A percentile compares a stretch with the other conserved stretches of the same genome.
Evolutionary conservation across 1,139 yeast species (phyloP).

Genomic region (Sugiyamaella grinbergsii): DNA sequence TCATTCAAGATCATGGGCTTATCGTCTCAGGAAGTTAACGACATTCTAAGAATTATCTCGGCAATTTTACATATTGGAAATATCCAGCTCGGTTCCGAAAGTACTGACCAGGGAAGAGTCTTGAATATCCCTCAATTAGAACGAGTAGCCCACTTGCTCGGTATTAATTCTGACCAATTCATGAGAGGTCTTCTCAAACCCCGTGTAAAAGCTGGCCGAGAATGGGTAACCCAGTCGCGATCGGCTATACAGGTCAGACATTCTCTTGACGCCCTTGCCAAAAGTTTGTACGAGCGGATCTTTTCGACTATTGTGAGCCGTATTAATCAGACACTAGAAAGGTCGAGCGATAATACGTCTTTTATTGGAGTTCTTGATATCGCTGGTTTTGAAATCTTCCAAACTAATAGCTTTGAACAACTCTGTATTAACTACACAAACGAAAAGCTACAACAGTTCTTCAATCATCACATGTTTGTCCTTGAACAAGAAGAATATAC

Average conservation of each 20-base stretch:
- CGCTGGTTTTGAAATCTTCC: slow-evolving; percentile 96
- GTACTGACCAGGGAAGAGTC: slow-evolving; percentile 77
- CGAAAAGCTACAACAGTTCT: slow-evolving; percentile 93
- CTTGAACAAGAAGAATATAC: slow-evolving; percentile 95
- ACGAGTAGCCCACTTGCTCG: slow-evolving; percentile 62
- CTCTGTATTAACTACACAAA: slow-evolving; percentile 95
- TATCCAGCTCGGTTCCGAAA: slow-evolving; percentile 66
- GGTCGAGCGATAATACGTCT: slow-evolving; percentile 47
- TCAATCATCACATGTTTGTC: slow-evolving; percentile 97
- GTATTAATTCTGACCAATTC: slow-evolving; percentile 61
- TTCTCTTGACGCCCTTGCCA: slow-evolving; percentile 84
- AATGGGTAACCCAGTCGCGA: slow-evolving; percentile 77
- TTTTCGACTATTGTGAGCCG: slow-evolving; percentile 76
- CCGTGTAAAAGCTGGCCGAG: slow-evolving; percentile 88
- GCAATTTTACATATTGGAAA: slow-evolving; percentile 85
- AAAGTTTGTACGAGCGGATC: slow-evolving; percentile 79
- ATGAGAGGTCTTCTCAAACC: slow-evolving; percentile 68
- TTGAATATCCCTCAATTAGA: slow-evolving; percentile 56
- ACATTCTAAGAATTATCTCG: slow-evolving; percentile 69
- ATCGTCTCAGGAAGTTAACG: slow-evolving; percentile 53
- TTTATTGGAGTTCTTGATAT: slow-evolving; percentile 94
- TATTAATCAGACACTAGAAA: slow-evolving; percentile 70
- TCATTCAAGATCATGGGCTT: slow-evolving; percentile 81
- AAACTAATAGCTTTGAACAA: slow-evolving; percentile 91
- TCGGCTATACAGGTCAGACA: slow-evolving; percentile 79